Evolutionary conservation across 2,329 filamentous ascomycete genomes (phyloP).

Genomic region (Stachybotrys elegans): DNA sequence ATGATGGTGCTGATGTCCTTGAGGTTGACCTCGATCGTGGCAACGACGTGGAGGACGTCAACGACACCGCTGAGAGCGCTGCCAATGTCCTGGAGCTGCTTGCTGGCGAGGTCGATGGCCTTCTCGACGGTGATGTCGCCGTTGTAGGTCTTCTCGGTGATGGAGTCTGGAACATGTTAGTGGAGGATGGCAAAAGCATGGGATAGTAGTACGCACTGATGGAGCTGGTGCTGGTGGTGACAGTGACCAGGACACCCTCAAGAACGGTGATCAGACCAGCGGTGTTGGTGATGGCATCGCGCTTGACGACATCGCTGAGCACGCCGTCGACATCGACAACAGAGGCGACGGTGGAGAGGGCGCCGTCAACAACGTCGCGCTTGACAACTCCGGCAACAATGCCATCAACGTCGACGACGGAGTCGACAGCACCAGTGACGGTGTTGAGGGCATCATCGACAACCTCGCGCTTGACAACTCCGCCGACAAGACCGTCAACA

Average conservation of each 20-base stretch:
- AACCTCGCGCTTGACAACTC: not conserved
- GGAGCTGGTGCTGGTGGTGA: slow-evolving; percentile 6
- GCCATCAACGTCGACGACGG: slow-evolving; percentile 4
- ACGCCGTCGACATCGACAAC: too few relatives aligned
- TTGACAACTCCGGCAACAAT: slow-evolving; percentile 2
- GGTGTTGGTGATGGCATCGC: slow-evolving; percentile 4
- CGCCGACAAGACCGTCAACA: slow-evolving; percentile 5
- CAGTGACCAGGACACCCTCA: not conserved
- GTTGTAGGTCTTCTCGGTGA: slow-evolving; percentile 14
- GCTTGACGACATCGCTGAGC: too few relatives aligned
- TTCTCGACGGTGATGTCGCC: slow-evolving; percentile 16
- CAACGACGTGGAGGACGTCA: slow-evolving; percentile 14
- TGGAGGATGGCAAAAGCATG: slow-evolving; percentile 2
- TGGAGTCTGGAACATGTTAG: slow-evolving; percentile 7
- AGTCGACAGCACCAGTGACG: slow-evolving; percentile 2
- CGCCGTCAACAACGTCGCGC: not conserved
- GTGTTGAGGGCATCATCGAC: not conserved
- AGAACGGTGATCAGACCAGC: slow-evolving; percentile 5
- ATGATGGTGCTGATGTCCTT: slow-evolving; percentile 19
- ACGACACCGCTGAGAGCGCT: slow-evolving; percentile 17
- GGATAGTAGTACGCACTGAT: slow-evolving; percentile 2
- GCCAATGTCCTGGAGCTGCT: slow-evolving; percentile 13
- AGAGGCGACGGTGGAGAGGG: too few relatives aligned
- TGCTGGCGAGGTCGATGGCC: slow-evolving; percentile 9
- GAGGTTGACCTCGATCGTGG: slow-evolving; percentile 13